Evolutionary conservation across 805 yeast species (phyloP).

Genomic region (Hanseniaspora osmophila): DNA sequence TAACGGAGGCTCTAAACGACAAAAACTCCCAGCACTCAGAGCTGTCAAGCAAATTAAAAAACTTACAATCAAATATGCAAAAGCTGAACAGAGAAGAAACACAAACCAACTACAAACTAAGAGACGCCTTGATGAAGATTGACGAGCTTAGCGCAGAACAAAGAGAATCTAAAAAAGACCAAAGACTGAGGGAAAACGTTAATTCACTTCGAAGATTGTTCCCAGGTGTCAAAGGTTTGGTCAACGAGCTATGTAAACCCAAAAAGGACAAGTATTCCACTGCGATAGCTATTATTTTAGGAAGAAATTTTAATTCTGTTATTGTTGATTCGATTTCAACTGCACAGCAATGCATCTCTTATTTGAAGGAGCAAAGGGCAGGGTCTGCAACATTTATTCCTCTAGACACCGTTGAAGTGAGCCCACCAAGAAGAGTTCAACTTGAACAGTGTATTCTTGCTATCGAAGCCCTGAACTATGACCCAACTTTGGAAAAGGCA

Average conservation of each 20-base stretch:
- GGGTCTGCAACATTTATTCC: constrained; percentile 87
- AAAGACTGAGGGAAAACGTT: constrained; percentile 58
- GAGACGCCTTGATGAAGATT: constrained; percentile 43
- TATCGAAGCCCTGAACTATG: constrained; percentile 60
- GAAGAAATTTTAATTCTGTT: constrained; percentile 66
- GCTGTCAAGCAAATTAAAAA: constrained; percentile 24
- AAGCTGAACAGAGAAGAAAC: constrained; percentile 33
- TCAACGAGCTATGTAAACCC: constrained; percentile 70
- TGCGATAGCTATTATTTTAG: constrained; percentile 67
- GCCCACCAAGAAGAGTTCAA: constrained; percentile 34
- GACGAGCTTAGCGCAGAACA: constrained; percentile 65
- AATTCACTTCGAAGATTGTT: constrained; percentile 53
- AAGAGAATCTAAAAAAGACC: constrained; percentile 62
- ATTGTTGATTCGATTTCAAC: constrained; percentile 60
- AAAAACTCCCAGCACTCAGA: constrained; percentile 21
- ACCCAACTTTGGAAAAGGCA: constrained; percentile 56
- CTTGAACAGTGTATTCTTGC: constrained; percentile 28
- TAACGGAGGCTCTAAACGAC: constrained; percentile 24
- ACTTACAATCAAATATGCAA: constrained; percentile 26
- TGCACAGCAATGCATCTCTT: constrained; percentile 65
- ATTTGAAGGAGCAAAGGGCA: constrained; percentile 68
- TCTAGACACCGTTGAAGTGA: constrained; percentile 57
- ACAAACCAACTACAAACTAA: constrained; percentile 48
- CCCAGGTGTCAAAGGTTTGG: constrained; percentile 75
- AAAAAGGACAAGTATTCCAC: constrained; percentile 53